phyloP scores from a whole-genome alignment of 2,329 filamentous ascomycete species.

The Aspergillus ochraceoroseus region DNA sequence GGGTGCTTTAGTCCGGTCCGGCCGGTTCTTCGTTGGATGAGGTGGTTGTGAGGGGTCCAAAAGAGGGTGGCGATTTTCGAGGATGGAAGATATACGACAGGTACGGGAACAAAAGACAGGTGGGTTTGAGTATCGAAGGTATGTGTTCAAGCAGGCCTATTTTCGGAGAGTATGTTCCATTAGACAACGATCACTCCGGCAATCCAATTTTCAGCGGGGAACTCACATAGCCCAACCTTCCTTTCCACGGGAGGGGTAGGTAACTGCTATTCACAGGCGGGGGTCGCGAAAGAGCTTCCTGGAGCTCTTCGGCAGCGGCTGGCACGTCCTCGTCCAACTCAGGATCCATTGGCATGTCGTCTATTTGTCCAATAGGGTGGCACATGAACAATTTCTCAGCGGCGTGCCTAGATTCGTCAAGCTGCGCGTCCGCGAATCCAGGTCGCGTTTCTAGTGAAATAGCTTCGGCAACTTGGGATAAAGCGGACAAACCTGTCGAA shows the following conservation, averaged over 20 bases:
- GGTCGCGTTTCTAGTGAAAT: not conserved
- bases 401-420: too few relatives aligned
- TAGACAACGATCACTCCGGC: not conserved
- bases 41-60: conserved; percentile 69
- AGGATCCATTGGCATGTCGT: conserved; percentile 41
- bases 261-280: conserved; percentile 78
- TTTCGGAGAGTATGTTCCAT: conserved; percentile 1
- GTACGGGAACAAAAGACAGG: conserved; percentile 88
- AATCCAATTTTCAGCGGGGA: too few relatives aligned
- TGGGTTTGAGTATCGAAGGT: conserved; percentile 73
- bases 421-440: conserved; percentile 1
- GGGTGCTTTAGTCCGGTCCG: conserved; percentile 66
- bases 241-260: conserved; percentile 84
- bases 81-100: conserved; percentile 81
- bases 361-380: conserved; percentile 19
- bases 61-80: conserved; percentile 82
- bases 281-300: conserved; percentile 57
- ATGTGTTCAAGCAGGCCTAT: conserved; percentile 85
- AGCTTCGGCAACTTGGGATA: conserved; percentile 1
- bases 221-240: conserved; percentile 78
- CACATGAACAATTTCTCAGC: too few relatives aligned
- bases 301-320: conserved; percentile 54
- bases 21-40: conserved; percentile 79
- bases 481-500: conserved; percentile 2
- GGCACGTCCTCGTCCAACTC: conserved; percentile 52